phyloP scores from a whole-genome alignment of 768 basidiomycete genomes.

The Clitopilus passeckerianus region DNA sequence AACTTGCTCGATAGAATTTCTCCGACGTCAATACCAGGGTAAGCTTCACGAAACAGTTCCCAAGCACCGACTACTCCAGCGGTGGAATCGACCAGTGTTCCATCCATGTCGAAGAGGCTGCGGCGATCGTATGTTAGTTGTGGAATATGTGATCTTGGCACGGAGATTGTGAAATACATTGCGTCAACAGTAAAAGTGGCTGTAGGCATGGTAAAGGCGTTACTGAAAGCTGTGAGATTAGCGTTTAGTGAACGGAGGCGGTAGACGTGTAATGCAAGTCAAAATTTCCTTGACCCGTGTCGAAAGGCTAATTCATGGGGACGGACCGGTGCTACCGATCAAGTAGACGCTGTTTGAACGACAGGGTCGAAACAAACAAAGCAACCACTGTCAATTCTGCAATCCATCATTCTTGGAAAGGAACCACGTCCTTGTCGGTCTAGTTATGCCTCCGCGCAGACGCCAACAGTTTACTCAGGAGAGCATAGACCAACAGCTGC shows the following conservation, averaged over 20 bases:
- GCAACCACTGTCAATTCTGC: constrained; percentile 8
- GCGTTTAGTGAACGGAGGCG: neutral
- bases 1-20: constrained; percentile 55
- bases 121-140: neutral
- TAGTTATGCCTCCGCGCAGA: constrained; percentile 71
- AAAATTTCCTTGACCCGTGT: neutral
- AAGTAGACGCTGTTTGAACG: constrained; percentile 26
- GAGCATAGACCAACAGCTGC: constrained; percentile 83
- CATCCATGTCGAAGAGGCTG: constrained; percentile 82
- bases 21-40: constrained; percentile 59
- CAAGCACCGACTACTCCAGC: constrained; percentile 81
- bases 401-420: neutral
- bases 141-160: constrained; percentile 6
- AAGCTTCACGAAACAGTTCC: constrained; percentile 68
- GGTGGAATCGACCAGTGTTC: constrained; percentile 79
- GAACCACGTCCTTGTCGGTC: constrained; percentile 15
- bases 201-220: constrained; percentile 25
- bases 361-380: constrained; percentile 34
- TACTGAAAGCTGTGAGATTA: neutral
- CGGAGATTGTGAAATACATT: constrained; percentile 26
- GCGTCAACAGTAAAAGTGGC: constrained; percentile 33
- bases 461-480: constrained; percentile 75
- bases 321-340: constrained; percentile 2
- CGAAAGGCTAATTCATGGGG: neutral
- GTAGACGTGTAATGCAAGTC: neutral